Percentiles rank a stretch among this genome's conserved stretches.
These are phyloP conservation scores for Heterobasidion annosum DNA, from an alignment of 1,284 basidiomycete genomes.

Conservation along the genomic window DNA sequence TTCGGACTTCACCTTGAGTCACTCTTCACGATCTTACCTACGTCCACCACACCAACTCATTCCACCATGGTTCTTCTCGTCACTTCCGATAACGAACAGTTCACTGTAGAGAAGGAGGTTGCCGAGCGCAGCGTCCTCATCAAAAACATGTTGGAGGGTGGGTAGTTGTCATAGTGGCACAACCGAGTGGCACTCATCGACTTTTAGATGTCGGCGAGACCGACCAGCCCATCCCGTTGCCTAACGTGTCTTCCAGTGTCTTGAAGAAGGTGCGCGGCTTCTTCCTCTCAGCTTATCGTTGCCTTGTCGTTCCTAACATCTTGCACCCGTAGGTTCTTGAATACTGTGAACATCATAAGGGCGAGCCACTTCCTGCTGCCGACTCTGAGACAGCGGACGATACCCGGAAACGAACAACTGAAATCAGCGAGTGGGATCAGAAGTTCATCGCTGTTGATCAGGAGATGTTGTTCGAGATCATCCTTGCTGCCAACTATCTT, in stretches of 20 bases:
- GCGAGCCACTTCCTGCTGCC: conserved; percentile 87
- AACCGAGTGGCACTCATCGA: conserved; percentile 3
- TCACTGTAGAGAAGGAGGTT: conserved; percentile 90
- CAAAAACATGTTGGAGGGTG: conserved; percentile 99
- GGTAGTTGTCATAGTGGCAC: conserved; percentile 6
- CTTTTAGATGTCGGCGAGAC: conserved; percentile 77
- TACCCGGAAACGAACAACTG: conserved; percentile 94
- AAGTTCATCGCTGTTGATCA: conserved; percentile 97
- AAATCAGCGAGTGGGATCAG: conserved; percentile 98
- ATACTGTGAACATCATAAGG: conserved; percentile 98
- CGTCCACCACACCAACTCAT: background rate
- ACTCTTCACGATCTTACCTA: no score
- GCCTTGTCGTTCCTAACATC: conserved; percentile 6
- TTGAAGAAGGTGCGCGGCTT: conserved; percentile 75
- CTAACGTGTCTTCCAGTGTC: conserved; percentile 94
- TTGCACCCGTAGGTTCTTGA: conserved; percentile 73
- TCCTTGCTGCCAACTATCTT: conserved; percentile 98
- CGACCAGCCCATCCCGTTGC: conserved; percentile 90
- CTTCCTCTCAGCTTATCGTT: background rate
- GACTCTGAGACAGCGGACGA: conserved; percentile 86
- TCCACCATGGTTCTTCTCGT: conserved; percentile 28
- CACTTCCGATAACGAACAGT: conserved; percentile 95
- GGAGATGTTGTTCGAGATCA: conserved; percentile 98
- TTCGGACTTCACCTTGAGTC: no score
- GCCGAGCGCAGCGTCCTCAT: conserved; percentile 94